These are phyloP conservation scores for Sambucus nigra DNA, from an alignment of 129 eudicot species.

Conservation along the genomic window DNA sequence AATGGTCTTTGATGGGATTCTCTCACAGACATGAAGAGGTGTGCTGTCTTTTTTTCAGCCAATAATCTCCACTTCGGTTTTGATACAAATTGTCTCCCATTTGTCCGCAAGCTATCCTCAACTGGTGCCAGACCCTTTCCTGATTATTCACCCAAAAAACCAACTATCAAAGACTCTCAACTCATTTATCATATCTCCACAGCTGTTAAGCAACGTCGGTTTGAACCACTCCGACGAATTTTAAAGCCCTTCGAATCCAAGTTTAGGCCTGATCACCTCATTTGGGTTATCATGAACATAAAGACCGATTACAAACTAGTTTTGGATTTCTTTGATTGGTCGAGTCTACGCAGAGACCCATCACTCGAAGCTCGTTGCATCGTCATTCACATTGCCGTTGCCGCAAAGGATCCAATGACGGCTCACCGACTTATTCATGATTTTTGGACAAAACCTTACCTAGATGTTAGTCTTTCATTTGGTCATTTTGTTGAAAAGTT, in stretches of 20 bases:
- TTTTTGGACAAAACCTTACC: conserved; percentile 57
- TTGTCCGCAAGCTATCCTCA: conserved; percentile 26
- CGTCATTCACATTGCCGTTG: conserved; percentile 71
- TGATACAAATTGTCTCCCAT: conserved; percentile 15
- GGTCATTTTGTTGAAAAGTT: conserved; percentile 60
- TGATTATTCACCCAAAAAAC: conserved; percentile 77
- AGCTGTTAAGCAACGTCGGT: conserved; percentile 63
- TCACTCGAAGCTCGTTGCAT: conserved; percentile 86
- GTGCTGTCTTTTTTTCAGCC: conserved; percentile 16
- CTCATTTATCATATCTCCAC: conserved; percentile 54
- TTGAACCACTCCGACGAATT: conserved; percentile 44
- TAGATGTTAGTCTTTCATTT: conserved; percentile 40
- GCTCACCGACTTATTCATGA: conserved; percentile 51
- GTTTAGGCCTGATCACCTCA: conserved; percentile 68
- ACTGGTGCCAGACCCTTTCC: conserved; percentile 50
- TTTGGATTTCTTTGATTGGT: conserved; percentile 68
- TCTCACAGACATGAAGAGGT: conserved; percentile 42
- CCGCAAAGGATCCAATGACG: conserved; percentile 41
- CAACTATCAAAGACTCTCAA: conserved; percentile 67
- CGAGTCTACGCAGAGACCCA: conserved; percentile 45
- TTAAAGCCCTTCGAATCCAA: conserved; percentile 66
- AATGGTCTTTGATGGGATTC: conserved; percentile 31
- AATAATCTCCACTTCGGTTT: conserved; percentile 16
- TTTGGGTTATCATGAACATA: conserved; percentile 89
- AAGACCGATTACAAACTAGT: conserved; percentile 58